Base-by-base conservation (phyloP, 371 early-diverging fungal species). In the Syncephalastrum racemosum region DNA sequence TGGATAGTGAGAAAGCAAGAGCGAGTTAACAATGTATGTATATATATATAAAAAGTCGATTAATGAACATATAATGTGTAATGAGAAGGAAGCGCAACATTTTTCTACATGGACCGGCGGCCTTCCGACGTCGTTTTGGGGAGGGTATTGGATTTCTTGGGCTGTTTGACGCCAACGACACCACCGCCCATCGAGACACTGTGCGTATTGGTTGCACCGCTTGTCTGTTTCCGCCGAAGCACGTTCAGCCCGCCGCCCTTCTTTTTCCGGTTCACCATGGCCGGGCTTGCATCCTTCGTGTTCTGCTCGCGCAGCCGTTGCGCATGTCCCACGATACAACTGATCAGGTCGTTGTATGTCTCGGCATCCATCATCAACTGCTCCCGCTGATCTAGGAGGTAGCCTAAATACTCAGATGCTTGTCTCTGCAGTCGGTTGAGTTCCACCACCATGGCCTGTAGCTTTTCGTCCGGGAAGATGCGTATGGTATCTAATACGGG, bases 321-420 rank as follows among this genome's bases (percentile, higher is more conserved):
- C 4, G 87, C 87, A 52, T 85, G 84, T 13, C 83, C 87, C 4
- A 91, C 90, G 46, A 92, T 75, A 41, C 87, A 87, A 24, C 87
- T 89, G 60, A 92, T 92, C 81, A 92, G 79, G 66, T 90, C 89
- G 60, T 92, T 91, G 68, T 91, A 91, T 56, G 90, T 90, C 53
- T 92, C 93, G 19, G 90, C 87, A 66, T 92, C 93, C 91, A 92
- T 91, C 54, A 89, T 76, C 53, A 91, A 75, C 58, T 90, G 89
- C 60, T 92, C 93, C 46, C 87, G 83, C 59, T 90, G 85, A 66
- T 92, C 93, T 53, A 92, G 73, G 69, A 90, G 80, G 60, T 82
- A 81, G 14, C 80, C 80, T n/a, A 86, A 70, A 46, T 81, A 80
- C 7, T 84, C 85, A 6, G 77, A 76, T 16, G 87, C 83, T 56